These are phyloP conservation scores for Candida pseudoglaebosa DNA, from an alignment of 805 yeast genomes.

Conservation along the genomic window DNA sequence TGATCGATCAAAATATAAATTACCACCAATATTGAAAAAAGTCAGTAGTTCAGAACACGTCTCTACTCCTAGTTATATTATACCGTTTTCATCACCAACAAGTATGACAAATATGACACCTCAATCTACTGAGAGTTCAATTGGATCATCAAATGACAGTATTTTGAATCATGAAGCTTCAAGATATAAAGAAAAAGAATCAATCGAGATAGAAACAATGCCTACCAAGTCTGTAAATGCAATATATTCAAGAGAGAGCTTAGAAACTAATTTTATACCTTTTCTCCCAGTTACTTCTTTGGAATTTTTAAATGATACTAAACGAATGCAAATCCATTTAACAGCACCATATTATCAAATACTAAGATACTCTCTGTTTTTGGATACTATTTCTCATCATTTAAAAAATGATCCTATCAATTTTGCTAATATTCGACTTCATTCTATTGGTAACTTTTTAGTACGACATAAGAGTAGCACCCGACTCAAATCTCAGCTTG, in stretches of 20 bases:
- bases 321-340: constrained; percentile 18
- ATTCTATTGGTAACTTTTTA: constrained; percentile 27
- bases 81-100: not conserved
- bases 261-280: constrained; percentile 9
- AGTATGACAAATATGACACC: not conserved
- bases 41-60: not conserved
- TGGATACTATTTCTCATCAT: constrained; percentile 26
- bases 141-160: constrained; percentile 6
- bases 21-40: not conserved
- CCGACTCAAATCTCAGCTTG: constrained; percentile 5
- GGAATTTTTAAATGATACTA: constrained; percentile 21
- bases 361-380: constrained; percentile 28
- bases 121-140: not conserved
- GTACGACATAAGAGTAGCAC: constrained; percentile 15
- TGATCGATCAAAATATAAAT: not conserved
- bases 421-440: constrained; percentile 32
- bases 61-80: not conserved
- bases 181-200: constrained; percentile 11
- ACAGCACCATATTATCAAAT: constrained; percentile 26
- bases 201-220: constrained; percentile 4
- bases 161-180: not conserved
- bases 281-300: constrained; percentile 21
- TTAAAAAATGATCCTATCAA: constrained; percentile 35
- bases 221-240: not conserved
- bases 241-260: constrained; percentile 4